Evolutionary conservation across 2,329 filamentous ascomycete genomes (phyloP).

Genomic region (Diaporthe aspalathi): DNA sequence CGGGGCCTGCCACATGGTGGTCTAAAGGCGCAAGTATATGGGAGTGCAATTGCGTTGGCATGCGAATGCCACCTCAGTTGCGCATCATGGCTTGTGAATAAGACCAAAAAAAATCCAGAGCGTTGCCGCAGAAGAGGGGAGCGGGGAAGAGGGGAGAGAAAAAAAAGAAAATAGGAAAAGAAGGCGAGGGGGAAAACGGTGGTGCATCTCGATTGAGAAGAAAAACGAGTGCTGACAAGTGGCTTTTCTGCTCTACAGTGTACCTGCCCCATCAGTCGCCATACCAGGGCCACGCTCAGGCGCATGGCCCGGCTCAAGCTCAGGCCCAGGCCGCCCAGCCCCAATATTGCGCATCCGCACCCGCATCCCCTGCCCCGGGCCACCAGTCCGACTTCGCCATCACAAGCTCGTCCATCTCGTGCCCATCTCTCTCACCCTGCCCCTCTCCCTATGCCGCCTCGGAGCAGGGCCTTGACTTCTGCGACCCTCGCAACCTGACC

Average conservation of each 20-base stretch:
- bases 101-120: too few species aligned
- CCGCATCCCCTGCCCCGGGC: slow-evolving; percentile 35
- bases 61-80: neutral
- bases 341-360: slow-evolving; percentile 36
- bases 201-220: neutral
- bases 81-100: neutral
- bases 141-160: too few species aligned
- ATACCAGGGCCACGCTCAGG: slow-evolving; percentile 14
- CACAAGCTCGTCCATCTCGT: slow-evolving; percentile 72
- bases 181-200: too few species aligned
- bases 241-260: slow-evolving; percentile 50
- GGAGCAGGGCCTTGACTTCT: slow-evolving; percentile 84
- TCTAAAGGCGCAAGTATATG: neutral
- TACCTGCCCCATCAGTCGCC: slow-evolving; percentile 51
- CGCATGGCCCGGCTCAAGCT: slow-evolving; percentile 48
- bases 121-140: too few species aligned
- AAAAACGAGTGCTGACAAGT: slow-evolving; percentile 35
- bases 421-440: slow-evolving; percentile 88
- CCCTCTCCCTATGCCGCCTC: slow-evolving; percentile 81
- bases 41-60: neutral
- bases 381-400: slow-evolving; percentile 28
- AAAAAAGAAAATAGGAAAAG: neutral
- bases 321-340: slow-evolving; percentile 49
- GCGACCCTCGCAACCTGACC: slow-evolving; percentile 90
- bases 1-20: neutral